These are phyloP conservation scores for Citrus cavaleriei DNA, from an alignment of 345 rosid genomes.

Conservation along the genomic window DNA sequence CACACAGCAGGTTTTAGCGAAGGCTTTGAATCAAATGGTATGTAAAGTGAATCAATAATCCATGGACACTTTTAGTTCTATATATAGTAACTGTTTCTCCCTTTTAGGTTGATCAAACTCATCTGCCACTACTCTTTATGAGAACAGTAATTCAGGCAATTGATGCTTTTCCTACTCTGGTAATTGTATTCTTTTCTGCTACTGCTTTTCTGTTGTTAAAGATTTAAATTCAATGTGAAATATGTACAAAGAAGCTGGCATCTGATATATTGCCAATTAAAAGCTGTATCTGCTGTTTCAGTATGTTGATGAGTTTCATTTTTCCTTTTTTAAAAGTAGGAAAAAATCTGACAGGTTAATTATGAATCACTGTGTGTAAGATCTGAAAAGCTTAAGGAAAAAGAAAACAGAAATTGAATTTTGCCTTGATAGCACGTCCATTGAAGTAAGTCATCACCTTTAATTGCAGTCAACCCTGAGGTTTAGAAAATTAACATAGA, in stretches of 20 bases:
- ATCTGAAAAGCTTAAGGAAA: not conserved
- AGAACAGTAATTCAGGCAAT: constrained; percentile 97
- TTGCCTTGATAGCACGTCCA: not conserved
- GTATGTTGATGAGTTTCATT: not conserved
- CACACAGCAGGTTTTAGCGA: constrained; percentile 92
- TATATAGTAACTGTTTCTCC: constrained; percentile 7
- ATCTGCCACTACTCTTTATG: constrained; percentile 92
- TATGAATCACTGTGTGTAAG: not conserved
- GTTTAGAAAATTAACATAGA: not conserved
- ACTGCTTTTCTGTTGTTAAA: not conserved
- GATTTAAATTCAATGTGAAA: not conserved
- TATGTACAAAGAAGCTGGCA: not conserved
- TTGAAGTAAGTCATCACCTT: not conserved
- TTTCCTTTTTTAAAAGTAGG: not conserved
- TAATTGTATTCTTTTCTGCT: constrained; percentile 25
- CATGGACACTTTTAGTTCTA: not conserved
- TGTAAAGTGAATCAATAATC: constrained; percentile 9
- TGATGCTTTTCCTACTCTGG: constrained; percentile 93
- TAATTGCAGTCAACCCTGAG: not conserved
- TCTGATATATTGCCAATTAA: not conserved
- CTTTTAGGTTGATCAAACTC: constrained; percentile 87
- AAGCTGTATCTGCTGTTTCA: not conserved
- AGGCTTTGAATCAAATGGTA: constrained; percentile 96
- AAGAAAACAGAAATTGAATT: not conserved
- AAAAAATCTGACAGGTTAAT: not conserved